Evolutionary conservation across 352 stramenopile species (phyloP), one percentile per base, ranked within the genome.

Genomic region (Globisporangium megalacanthum): DNA sequence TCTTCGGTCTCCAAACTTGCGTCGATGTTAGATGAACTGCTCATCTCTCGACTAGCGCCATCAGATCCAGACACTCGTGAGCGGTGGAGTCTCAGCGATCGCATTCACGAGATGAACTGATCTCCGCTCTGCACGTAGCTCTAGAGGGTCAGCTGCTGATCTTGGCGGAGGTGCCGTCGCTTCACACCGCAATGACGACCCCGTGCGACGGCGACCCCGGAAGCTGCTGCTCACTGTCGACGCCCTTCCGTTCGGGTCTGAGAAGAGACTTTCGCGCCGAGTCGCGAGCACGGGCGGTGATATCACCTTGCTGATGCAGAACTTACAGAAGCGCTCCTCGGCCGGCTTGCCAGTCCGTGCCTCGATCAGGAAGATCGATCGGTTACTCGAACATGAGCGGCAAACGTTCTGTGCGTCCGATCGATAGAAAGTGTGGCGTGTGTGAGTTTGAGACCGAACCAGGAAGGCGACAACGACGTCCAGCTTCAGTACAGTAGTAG

Each of bases 321-420:
- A 39, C 33, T 60, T 60, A 45, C 54, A 60, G 35, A 60, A 53
- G n/a, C 54, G 46, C 8, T 15, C 42, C 19, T 60, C 44, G 6
- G 47, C 20, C 10, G 54, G 44, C 31, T 53, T 45, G 22, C 17
- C 13, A 17, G 35, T 57, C 15, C 20, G 15, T 14, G 6, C 7
- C 20, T 62, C 56, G 39, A 56, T 36, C 20, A 57, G 20, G 29
- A 62, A 62, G 9, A 42, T n/a, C 13, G 47, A 7, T 2, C 25
- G 56, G 20, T 17, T 22, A 20, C n/a, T 37, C 17, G 47, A 48
- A 54, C 72, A 80, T 37, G 62, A 52, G 52, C 67, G 69, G 59
- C 72, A 80, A 10, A 72, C 61, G 35, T 45, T 75, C 63, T 80
- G 52, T 60, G 29, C 70, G 77, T 10, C 56, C 68, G 41, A 62